Evolutionary conservation across 345 rosid genomes (phyloP).

Genomic region (Noccaea caerulescens): DNA sequence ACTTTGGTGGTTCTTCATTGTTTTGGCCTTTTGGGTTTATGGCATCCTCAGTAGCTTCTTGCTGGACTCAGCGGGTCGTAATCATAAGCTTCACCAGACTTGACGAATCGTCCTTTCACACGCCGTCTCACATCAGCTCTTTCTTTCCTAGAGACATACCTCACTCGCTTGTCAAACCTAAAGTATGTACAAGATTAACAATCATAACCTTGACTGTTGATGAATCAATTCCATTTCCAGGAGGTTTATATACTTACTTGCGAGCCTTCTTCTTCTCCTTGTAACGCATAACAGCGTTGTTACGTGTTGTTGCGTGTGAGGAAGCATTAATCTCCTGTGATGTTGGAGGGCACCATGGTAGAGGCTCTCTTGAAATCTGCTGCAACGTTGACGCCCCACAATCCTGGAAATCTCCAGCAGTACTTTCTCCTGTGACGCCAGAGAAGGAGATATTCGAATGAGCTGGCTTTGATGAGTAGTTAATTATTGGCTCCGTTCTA

Average conservation of each 20-base stretch:
- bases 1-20: constrained; percentile 18
- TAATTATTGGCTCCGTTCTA: constrained; percentile 77
- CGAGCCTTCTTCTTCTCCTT: constrained; percentile 92
- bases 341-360: constrained; percentile 72
- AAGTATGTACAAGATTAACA: constrained; percentile 11
- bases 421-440: constrained; percentile 74
- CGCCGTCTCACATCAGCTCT: constrained; percentile 94
- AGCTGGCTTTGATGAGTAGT: constrained; percentile 56
- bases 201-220: background rate
- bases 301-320: constrained; percentile 61
- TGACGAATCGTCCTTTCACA: constrained; percentile 89
- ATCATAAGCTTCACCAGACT: constrained; percentile 91
- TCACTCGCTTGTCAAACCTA: constrained; percentile 87
- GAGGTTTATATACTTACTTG: constrained; percentile 58
- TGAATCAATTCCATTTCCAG: background rate
- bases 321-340: constrained; percentile 58
- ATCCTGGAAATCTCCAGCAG: constrained; percentile 75
- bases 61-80: constrained; percentile 78
- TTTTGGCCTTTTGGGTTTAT: background rate
- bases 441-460: constrained; percentile 83
- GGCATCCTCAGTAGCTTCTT: constrained; percentile 70
- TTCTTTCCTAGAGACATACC: constrained; percentile 64
- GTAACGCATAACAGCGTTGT: constrained; percentile 84
- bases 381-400: constrained; percentile 71
- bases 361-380: constrained; percentile 73